Evolutionary conservation across 208 protist species (phyloP).

Genomic region (Leptomonas seymouri): DNA sequence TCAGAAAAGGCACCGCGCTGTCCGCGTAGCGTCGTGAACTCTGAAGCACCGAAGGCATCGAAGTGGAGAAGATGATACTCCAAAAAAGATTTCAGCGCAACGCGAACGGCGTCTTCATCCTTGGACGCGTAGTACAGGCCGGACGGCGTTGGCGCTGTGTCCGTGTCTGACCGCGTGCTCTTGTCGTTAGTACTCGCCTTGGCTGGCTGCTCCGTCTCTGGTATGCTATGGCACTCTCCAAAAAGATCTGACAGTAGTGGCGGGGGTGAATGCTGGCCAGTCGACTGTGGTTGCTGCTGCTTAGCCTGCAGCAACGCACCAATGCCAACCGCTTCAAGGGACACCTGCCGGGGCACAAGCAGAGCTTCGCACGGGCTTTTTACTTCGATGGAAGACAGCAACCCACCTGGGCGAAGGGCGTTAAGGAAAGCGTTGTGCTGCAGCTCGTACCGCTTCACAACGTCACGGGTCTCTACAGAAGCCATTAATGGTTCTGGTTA

Average conservation of each 20-base stretch:
- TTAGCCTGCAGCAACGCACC: constrained; percentile 30
- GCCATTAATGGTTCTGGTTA: constrained; percentile 13
- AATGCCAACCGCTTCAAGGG: constrained; percentile 35
- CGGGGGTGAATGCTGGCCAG: background rate
- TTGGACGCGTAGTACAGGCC: constrained; percentile 19
- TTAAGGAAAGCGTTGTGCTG: constrained; percentile 49
- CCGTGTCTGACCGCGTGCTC: background rate
- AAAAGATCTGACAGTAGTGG: constrained; percentile 12
- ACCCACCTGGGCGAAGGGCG: constrained; percentile 50
- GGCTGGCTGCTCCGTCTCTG: background rate
- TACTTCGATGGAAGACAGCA: constrained; percentile 35
- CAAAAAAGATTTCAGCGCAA: constrained; percentile 48
- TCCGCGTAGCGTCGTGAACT: constrained; percentile 64
- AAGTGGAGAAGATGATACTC: constrained; percentile 73
- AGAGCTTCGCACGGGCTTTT: constrained; percentile 48
- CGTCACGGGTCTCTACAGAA: constrained; percentile 26
- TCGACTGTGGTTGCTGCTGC: background rate
- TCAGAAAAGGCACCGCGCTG: constrained; percentile 68
- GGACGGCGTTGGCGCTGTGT: background rate
- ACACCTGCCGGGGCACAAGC: constrained; percentile 54
- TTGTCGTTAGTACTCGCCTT: background rate
- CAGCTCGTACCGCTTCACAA: constrained; percentile 39
- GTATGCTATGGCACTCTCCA: background rate
- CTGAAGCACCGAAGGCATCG: constrained; percentile 36
- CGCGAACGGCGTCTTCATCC: constrained; percentile 19